phyloP scores from a whole-genome alignment of 2,329 filamentous ascomycete genomes.

The Graphilbum sp. region DNA sequence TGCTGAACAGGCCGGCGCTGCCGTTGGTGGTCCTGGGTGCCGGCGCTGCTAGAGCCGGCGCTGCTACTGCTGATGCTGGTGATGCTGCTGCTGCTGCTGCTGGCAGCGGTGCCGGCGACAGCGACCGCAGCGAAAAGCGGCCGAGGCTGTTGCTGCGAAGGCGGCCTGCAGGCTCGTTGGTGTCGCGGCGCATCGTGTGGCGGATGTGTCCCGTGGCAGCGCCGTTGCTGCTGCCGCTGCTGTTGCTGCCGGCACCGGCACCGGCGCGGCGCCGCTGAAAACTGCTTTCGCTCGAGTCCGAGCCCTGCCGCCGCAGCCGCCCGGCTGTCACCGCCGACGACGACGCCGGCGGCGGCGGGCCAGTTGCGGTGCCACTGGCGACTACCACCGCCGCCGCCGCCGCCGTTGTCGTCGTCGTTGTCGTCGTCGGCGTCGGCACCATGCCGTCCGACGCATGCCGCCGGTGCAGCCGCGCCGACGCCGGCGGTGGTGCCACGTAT shows the following conservation, averaged over 20 bases:
- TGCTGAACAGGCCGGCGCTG: constrained; percentile 44
- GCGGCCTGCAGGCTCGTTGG: constrained; percentile 10
- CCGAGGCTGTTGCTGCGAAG: constrained; percentile 5
- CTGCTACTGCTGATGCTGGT: constrained; percentile 17
- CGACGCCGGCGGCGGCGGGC: neutral
- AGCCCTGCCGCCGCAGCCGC: constrained; percentile 33
- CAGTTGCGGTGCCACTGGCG: constrained; percentile 14
- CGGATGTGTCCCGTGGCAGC: constrained; percentile 45
- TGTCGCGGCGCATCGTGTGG: constrained; percentile 48
- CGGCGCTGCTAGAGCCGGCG: no score
- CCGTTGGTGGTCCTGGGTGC: constrained; percentile 35
- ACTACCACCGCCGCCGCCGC: no score
- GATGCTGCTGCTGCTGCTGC: no score
- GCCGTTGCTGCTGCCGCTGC: neutral
- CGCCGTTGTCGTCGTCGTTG: no score
- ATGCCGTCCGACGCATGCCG: no score
- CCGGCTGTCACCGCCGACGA: no score
- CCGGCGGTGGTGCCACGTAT: no score
- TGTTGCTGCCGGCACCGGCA: neutral
- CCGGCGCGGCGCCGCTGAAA: constrained; percentile 42
- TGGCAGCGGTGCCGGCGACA: constrained; percentile 39
- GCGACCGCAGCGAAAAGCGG: constrained; percentile 51
- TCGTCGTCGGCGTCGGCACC: no score
- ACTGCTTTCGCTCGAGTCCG: constrained; percentile 62
- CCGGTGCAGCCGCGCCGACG: no score